These are phyloP conservation scores for Claviceps purpurea DNA, from an alignment of 2,329 filamentous ascomycete species.

Conservation along the genomic window DNA sequence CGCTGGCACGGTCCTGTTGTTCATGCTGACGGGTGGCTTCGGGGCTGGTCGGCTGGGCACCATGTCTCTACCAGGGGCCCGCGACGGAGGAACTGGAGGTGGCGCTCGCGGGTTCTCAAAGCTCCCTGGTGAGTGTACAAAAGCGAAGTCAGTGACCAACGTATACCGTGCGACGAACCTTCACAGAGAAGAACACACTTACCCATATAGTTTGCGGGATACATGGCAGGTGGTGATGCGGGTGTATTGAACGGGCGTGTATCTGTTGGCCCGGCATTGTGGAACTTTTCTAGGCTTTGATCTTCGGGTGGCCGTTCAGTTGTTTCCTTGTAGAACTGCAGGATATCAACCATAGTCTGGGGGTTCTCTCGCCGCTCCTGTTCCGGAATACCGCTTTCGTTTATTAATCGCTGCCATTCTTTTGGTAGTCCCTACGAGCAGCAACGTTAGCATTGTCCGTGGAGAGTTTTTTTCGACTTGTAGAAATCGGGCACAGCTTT, in stretches of 20 bases:
- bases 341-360: constrained; percentile 87
- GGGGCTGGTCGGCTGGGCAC: constrained; percentile 78
- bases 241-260: constrained; percentile 30
- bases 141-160: neutral
- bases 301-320: constrained; percentile 69
- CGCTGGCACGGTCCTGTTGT: constrained; percentile 42
- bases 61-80: constrained; percentile 36
- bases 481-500: neutral
- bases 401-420: constrained; percentile 93
- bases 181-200: constrained; percentile 49
- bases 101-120: constrained; percentile 95
- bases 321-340: constrained; percentile 95
- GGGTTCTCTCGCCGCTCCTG: constrained; percentile 93
- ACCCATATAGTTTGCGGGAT: constrained; percentile 41
- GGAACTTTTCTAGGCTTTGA: constrained; percentile 90
- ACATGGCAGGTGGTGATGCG: constrained; percentile 39
- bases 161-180: neutral
- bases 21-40: constrained; percentile 60
- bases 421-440: constrained; percentile 70
- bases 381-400: constrained; percentile 91
- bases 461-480: neutral
- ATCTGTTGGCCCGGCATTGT: constrained; percentile 58
- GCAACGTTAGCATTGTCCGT: constrained; percentile 7
- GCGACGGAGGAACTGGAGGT: constrained; percentile 63
- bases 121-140: constrained; percentile 42